A percentile compares a stretch with the other conserved stretches of the same genome.
These are phyloP conservation scores for Sequoia sempervirens DNA, from an alignment of 75 land plant genomes.

Conservation along the genomic window DNA sequence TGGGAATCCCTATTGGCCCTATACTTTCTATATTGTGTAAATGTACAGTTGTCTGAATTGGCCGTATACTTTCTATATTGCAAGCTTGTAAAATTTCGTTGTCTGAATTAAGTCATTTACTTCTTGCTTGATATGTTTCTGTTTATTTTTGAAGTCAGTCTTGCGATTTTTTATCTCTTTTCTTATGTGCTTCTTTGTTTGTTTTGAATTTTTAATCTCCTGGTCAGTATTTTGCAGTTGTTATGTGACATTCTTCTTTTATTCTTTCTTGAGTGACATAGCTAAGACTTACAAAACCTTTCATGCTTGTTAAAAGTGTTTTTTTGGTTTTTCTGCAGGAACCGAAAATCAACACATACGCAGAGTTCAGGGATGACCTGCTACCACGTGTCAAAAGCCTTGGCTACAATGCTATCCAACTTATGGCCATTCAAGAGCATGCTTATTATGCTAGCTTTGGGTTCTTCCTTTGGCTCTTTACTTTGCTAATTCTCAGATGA, in stretches of 20 bases:
- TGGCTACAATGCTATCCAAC: conserved; percentile 94
- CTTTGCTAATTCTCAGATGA: not conserved
- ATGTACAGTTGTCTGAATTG: too few species aligned
- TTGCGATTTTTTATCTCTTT: not conserved
- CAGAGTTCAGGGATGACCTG: conserved; percentile 78
- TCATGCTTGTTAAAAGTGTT: not conserved
- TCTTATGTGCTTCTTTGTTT: not conserved
- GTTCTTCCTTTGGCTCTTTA: conserved; percentile 24
- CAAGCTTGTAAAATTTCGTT: not conserved
- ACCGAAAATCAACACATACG: conserved; percentile 81
- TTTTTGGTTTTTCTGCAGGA: conserved; percentile 48
- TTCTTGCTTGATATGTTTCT: not conserved
- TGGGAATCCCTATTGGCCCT: not conserved
- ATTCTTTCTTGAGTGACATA: not conserved
- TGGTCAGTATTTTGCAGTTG: not conserved
- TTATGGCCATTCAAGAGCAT: conserved; percentile 95
- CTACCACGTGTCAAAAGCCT: conserved; percentile 87
- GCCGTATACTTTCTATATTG: too few species aligned
- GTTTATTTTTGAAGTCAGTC: not conserved
- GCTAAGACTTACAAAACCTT: not conserved
- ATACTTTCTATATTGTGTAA: not conserved
- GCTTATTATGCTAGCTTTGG: conserved; percentile 96
- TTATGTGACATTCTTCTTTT: not conserved
- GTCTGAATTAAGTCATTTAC: not conserved
- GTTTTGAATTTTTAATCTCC: not conserved